Evolutionary conservation across 805 yeast species (phyloP), one percentile per base, ranked within the genome.

Genomic region (Wickerhamiella qilinensis): DNA sequence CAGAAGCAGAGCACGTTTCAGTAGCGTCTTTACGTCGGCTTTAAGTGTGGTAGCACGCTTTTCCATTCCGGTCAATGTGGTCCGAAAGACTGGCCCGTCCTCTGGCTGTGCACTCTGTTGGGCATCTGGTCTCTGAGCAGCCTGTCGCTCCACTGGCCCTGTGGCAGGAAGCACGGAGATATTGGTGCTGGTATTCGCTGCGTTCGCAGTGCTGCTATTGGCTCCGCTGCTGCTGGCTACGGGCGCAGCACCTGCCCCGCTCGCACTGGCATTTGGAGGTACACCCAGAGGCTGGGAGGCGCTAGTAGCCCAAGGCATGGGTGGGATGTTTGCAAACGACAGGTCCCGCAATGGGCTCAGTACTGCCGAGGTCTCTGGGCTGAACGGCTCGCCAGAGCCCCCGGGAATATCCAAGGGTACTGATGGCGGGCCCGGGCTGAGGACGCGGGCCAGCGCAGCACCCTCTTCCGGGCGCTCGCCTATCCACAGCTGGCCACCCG

Each of bases 51-150:
- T 52, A 1, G 62, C 52, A 36, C 51, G 51, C 33, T 59, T 56
- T 43, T 64, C 68, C 46, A 64, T 50, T 6, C 50, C 42, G 12
- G 57, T 51, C 14, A 64, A 48, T 3, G 65, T 56, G 17, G 65
- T 63, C 16, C 68, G 51, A 46, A 64, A 64, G 18, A 60, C 51
- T 3, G 68, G 68, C 6, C 68, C 68, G 36, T 64, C 68, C 38
- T 63, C 68, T 5, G 61, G 59, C 39, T 57, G 60, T n/a, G 54
- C 46, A 8, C 39, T 41, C 22, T 49, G 50, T 20, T 50, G 53
- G 6, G 46, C 48, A 15, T 46, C 47, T 6, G 59, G 60, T 7
- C 59, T 39, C 14, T 14, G 20, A 8, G 33, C 33, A 7, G 16
- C 7, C n/a, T n/a, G n/a, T n/a, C n/a, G n/a, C n/a, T n/a, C n/a